A percentile compares a stretch with the other conserved stretches of the same genome.
Conservation (phyloP, 2,329 filamentous ascomycete genomes). For the Iodosphaeria phyllophila region DNA sequence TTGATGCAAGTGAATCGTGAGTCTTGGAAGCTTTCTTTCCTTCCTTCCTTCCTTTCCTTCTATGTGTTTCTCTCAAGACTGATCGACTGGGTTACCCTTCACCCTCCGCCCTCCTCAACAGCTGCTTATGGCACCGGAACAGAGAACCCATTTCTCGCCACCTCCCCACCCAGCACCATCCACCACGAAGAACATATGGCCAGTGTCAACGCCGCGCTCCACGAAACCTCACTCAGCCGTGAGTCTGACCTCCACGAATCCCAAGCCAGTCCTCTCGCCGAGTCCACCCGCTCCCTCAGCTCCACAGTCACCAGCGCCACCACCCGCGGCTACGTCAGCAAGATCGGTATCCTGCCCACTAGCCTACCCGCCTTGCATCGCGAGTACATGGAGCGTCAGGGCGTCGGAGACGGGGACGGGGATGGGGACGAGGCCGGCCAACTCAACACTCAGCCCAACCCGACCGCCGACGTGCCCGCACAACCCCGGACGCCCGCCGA, state of each 20-base stretch:
- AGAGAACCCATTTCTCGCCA: conserved; percentile 23
- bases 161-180: conserved; percentile 25
- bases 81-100: conserved; percentile 11
- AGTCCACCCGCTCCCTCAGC: conserved; percentile 33
- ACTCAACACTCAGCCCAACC: conserved; percentile 22
- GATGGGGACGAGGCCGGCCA: too few species aligned
- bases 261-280: conserved; percentile 30
- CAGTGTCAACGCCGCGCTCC: conserved; percentile 35
- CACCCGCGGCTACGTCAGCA: conserved; percentile 49
- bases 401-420: conserved; percentile 30
- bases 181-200: conserved; percentile 29
- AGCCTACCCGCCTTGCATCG: conserved; percentile 82
- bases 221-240: conserved; percentile 8
- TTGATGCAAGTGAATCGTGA: conserved; percentile 88
- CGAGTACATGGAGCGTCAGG: conserved; percentile 65
- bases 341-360: conserved; percentile 79
- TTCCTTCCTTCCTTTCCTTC: conserved; percentile 1
- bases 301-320: conserved; percentile 27
- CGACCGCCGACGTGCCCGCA: conserved; percentile 27
- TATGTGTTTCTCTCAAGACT: too few species aligned
- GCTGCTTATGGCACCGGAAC: conserved; percentile 19
- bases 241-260: conserved; percentile 10
- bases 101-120: conserved; percentile 6
- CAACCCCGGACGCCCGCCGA: conserved; percentile 47
- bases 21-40: conserved; percentile 16